Evolutionary conservation across 2,329 filamentous ascomycete genomes (phyloP), one percentile per base, ranked within the genome.

Genomic region (Pseudopyricularia javanii): DNA sequence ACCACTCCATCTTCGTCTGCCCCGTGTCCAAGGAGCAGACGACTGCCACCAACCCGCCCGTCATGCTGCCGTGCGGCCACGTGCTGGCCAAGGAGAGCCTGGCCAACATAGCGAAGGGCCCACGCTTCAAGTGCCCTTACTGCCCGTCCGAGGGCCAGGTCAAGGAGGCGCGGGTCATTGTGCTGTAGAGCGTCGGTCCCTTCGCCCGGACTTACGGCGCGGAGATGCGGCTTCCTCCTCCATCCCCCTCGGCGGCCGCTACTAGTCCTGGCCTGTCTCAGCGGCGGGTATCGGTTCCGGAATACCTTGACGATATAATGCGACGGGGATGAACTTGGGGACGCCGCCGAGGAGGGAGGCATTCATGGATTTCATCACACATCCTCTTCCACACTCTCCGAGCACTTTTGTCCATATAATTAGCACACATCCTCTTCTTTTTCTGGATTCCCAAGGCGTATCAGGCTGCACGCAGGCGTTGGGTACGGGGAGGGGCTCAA

Each of bases 1-100:
- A 95, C 72, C 93, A 98, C 67, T 87, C 87, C 53, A 96, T 98
- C 63, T 98, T 98, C 64, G 93, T 98, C 43, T 98, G 93, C 63
- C 93, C 93, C 0, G 93, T 98, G 5, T 91, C 86, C 61, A 97
- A 97, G 67, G 93, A 96, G 64, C 93, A 98, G 68, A 90, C 87
- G 0, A 98, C 91, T 0, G 90, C 95, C 62, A 71, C 77, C 24
- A 98, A 98, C 66, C 93, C 93, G 11, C 90, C 93, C 2, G 94
- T 97, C 86, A 93, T 96, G 80, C 83, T 98, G 63, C 87, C 88
- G 0, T 98, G 93, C 63, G 91, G 93, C 6, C 93, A 98, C 70
- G 91, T 96, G 51, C 84, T 98, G 55, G 91, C 90, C 17, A 79
- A 83, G 58, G 91, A 96, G 62, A 90, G 85, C 33, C 71, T 98